Evolutionary conservation across 805 yeast species (phyloP), one percentile per base, ranked within the genome.

Genomic region (Candida nitratophila): DNA sequence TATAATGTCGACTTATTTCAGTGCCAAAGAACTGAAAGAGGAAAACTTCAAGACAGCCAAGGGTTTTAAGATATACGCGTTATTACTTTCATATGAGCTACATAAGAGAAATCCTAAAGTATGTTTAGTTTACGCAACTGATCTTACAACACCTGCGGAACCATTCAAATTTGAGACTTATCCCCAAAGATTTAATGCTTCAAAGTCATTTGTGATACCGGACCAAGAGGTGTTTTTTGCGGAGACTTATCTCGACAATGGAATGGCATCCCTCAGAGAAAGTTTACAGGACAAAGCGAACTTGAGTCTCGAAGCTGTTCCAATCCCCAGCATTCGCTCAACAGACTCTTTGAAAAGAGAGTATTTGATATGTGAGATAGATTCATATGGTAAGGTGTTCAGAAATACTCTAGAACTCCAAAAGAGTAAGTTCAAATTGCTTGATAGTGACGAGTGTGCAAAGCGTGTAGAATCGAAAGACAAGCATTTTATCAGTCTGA

Each of bases 391-490:
- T 1, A 53, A 54, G 26, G 30, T 43, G 17, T 61, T 46, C 38
- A 47, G 44, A 2, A 46, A 42, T 19, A 37, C 19, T 2, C 21
- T 59, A 10, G 64, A 61, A 32, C 42, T 59, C 15, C 51, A 51
- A 17, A 43, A 47, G 14, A 46, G 51, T 2, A 26, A 31, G 2
- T 16, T 52, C 15, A 30, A 27, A 11, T 24, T 49, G 2, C 39
- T 60, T 29, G 42, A 47, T 1, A 43, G 43, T 7, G 30, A 36
- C 1, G 45, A 40, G 4, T 31, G 60, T n/a, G 20, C 17, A 4
- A n/a, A 26, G n/a, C 12, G 26, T 6, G 47, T 43, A 15, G 21
- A 40, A 4, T 52, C 54, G 44, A 30, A 39, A 14, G 30, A 52
- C 7, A 24, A 36, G 17, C n/a, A 7, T 20, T 33, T 60, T 1